Percentiles rank a stretch among this genome's conserved stretches.
Evolutionary conservation across 257 asterid species (phyloP).

Genomic region (Solanum appendiculatum): DNA sequence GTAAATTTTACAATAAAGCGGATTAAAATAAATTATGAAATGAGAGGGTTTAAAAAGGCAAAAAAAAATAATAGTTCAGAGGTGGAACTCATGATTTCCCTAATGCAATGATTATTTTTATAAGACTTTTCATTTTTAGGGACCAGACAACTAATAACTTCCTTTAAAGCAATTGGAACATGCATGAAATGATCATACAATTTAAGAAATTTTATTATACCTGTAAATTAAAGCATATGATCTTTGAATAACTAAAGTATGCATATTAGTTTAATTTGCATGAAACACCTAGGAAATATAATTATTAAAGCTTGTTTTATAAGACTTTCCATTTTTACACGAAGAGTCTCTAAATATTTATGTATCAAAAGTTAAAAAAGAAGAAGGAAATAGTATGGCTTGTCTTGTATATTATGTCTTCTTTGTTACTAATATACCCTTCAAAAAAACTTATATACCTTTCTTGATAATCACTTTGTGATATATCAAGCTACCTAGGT

Average conservation of each 20-base stretch:
- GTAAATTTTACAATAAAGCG: neutral
- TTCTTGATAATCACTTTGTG: constrained; percentile 37
- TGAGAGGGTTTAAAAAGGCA: neutral
- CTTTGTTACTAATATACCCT: constrained; percentile 33
- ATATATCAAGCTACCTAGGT: neutral
- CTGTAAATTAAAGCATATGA: neutral
- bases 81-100: neutral
- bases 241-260: constrained; percentile 19
- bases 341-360: neutral
- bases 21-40: neutral
- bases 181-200: neutral
- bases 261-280: neutral
- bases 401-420: neutral
- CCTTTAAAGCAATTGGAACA: constrained; percentile 7
- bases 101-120: constrained; percentile 14
- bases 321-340: neutral
- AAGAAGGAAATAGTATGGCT: neutral
- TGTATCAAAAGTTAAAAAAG: neutral
- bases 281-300: neutral
- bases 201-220: neutral
- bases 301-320: neutral
- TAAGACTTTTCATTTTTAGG: constrained; percentile 15
- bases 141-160: constrained; percentile 23
- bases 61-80: neutral
- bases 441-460: constrained; percentile 60